Evolutionary conservation across 1,139 yeast species (phyloP), one percentile per base, ranked within the genome.

Genomic region (Zygosaccharomyces sapae): DNA sequence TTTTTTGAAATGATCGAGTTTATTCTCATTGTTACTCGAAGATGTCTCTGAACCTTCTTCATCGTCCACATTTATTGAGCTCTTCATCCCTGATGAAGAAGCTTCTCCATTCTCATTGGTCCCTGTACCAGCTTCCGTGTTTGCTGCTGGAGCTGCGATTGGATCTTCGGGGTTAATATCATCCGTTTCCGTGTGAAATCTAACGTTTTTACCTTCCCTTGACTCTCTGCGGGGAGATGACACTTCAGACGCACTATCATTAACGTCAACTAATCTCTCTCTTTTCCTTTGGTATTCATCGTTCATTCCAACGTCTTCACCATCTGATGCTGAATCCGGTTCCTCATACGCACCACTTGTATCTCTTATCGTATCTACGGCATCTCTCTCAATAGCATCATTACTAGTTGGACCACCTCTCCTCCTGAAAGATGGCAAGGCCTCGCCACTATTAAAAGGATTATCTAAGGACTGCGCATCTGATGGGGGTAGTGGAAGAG

Each of bases 1-100:
- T 8, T 55, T 54, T 46, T 49, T 61, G 43, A 63, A 54, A 20
- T 58, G 61, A 27, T 52, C 55, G 8, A 45, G 41, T 46, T 48
- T 55, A 19, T 51, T 47, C 43, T 55, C 62, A 13, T 51, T 52
- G 8, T 46, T 45, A 37, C 37, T 33, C 10, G 46, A 41, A 4
- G 52, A 51, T 5, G 53, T 43, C 25, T 39, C 49, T 10, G 42
- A 39, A 33, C 46, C 53, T 37, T 40, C 34, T 24, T 37, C 36
- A n/a, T 51, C 41, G 16, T 42, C 45, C 20, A 22, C 40, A n/a
- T 24, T 25, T 6, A 37, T 7, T 4, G 31, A 27, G 20, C 20
- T 24, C 9, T 37, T 37, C 31, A 30, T 22, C n/a, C 24, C 40
- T 30, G 27, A 19, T 12, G 40, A 37, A 12, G 7, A 52, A n/a